Evolutionary conservation across 73 alveolate genomes (phyloP), one percentile per base, ranked within the genome.

Genomic region (Paramecium tetraurelia): DNA sequence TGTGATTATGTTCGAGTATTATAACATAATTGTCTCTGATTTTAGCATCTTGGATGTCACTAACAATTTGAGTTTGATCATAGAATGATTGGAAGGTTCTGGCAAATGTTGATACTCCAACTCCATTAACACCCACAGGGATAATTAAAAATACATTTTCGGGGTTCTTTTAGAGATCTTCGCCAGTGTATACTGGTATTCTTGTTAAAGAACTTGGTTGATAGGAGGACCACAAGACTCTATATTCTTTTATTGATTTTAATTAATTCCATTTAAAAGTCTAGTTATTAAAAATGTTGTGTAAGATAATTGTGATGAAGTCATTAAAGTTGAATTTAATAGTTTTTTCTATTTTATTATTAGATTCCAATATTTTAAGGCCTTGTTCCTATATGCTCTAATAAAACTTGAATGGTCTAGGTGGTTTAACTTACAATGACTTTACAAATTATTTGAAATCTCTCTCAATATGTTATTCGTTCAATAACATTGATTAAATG

Each of bases 321-420:
- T 44, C 48, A 44, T 41, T 41, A 48, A 80, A 80, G 7, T 35
- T 20, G 11, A 5, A 38, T 35, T 80, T 80, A 14, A 48, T 24
- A 11, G 29, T n/a, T 44, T n/a, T 20, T 27, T 24, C 31, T 43
- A 44, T 24, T 22, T 22, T 46, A 44, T 33, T n/a, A 9, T 11
- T 16, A 1, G 33, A 46, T 21, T 44, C 33, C 21, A 16, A 21
- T 18, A 44, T 22, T 24, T 20, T 24, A 9, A 31, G 0, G 0
- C 29, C 70, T 80, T 80, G n/a, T 8, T 80, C 76, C 22, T 40
- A 46, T 16, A 80, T 43, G 9, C 5, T 80, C 7, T 31, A 21
- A 27, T 80, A 44, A 41, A 80, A 80, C 29, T 80, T 24, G 20
- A 27, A 22, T n/a, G 90, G 90, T 80, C 90, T 44, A 14, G 90